phyloP scores from a whole-genome alignment of 2,329 filamentous ascomycete species.

The Mollisia scopiformis region DNA sequence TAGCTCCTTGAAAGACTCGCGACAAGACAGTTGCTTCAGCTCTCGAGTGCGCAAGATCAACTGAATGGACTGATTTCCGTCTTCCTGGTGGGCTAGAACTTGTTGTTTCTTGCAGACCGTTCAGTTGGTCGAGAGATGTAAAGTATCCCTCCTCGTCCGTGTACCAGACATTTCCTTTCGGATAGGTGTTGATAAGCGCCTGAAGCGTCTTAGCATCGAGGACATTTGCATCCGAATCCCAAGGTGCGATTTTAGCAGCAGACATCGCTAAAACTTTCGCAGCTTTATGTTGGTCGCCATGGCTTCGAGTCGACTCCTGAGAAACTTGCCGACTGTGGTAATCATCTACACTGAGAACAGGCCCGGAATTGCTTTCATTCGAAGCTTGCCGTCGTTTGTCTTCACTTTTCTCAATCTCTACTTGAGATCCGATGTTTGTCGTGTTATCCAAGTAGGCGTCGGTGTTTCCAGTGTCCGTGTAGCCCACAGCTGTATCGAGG shows the following conservation, averaged over 20 bases:
- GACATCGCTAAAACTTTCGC: slow-evolving; percentile 33
- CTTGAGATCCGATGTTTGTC: slow-evolving; percentile 18
- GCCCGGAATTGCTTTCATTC: not conserved
- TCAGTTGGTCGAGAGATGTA: slow-evolving; percentile 32
- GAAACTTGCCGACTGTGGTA: slow-evolving; percentile 13
- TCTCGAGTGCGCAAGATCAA: slow-evolving; percentile 23
- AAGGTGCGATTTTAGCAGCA: slow-evolving; percentile 22
- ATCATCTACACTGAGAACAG: not conserved
- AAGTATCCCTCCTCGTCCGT: slow-evolving; percentile 34
- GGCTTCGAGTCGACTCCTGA: slow-evolving; percentile 18
- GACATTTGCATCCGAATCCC: slow-evolving; percentile 22
- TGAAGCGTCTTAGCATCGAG: slow-evolving; percentile 31
- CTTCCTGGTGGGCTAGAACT: slow-evolving; percentile 13
- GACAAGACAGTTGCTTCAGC: slow-evolving; percentile 31
- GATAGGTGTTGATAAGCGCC: slow-evolving; percentile 31
- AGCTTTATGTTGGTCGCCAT: slow-evolving; percentile 24
- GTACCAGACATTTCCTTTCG: slow-evolving; percentile 33
- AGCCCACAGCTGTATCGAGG: slow-evolving; percentile 30
- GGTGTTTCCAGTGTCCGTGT: slow-evolving; percentile 18
- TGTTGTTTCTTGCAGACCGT: slow-evolving; percentile 11
- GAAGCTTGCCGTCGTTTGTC: slow-evolving; percentile 5
- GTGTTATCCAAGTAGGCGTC: slow-evolving; percentile 16
- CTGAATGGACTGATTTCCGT: slow-evolving; percentile 8
- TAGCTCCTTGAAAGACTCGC: slow-evolving; percentile 30
- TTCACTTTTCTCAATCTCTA: slow-evolving; percentile 11